Evolutionary conservation across 1,284 basidiomycete genomes (phyloP), one percentile per base, ranked within the genome.

Genomic region (Cutaneotrichosporon sp.): DNA sequence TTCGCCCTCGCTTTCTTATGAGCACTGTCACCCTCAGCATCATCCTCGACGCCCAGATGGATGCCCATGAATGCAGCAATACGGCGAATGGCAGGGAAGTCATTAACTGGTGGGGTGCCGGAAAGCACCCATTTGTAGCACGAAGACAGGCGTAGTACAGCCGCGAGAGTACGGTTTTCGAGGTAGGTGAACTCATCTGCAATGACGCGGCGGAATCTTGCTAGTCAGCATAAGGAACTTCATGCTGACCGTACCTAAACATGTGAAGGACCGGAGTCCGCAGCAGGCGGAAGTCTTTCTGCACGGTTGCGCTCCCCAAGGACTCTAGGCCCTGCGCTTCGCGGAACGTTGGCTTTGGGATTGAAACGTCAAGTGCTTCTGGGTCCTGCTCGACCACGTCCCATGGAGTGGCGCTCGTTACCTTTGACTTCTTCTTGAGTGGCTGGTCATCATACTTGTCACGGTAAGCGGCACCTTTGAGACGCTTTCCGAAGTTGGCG

Each of bases 141-240:
- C 0, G 89, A 86, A 22, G 84, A 82, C 22, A 94, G 74, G 34
- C 81, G 82, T 3, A 88, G 88, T 26, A 94, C 80, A 62, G 92
- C 81, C 1, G 88, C 79, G 51, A 89, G 84, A 8, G 84, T 80
- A 63, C 87, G 84, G 49, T 87, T 89, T 32, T 87, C 84, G 14
- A 94, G 80, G 68, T 97, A 97, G 1, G 92, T 94, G 72, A 94
- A 97, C 71, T 97, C 92, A 75, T 97, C 93, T 42, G 96, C 85
- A 46, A 96, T 86, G 44, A 89, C 82, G 3, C 92, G 85, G 7
- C 87, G 79, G 70, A 88, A 94, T 7, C 73, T 75, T 56, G 5
- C 14, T 12, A 39, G n/a, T 59, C 47, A 62, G 45, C 27, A 24
- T 17, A 8, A 5, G 11, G n/a, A 24, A 10, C 4, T 7, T 33